Conservation (phyloP, 495 filamentous ascomycete genomes). For the Hypoxylon fuscum region DNA sequence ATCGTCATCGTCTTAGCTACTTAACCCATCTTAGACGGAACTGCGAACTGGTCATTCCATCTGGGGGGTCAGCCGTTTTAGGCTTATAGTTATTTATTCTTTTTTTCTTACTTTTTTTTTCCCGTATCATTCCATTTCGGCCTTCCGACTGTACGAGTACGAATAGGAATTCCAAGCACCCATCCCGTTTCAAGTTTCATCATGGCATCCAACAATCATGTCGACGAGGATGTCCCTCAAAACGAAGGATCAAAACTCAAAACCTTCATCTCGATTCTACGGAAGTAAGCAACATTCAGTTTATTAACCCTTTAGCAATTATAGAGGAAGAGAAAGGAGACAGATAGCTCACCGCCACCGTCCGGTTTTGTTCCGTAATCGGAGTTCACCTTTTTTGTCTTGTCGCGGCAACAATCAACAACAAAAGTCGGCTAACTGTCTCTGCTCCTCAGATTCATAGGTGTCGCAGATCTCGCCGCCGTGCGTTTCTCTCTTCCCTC, state of each 20-base stretch:
- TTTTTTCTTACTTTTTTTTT: slow-evolving; percentile 5
- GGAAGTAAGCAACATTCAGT: slow-evolving; percentile 67
- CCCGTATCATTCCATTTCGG: neutral
- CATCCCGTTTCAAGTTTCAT: slow-evolving; percentile 10
- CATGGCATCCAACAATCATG: slow-evolving; percentile 34
- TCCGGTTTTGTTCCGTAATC: slow-evolving; percentile 28
- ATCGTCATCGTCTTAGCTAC: slow-evolving; percentile 8
- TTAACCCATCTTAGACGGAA: slow-evolving; percentile 2
- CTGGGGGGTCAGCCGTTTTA: slow-evolving; percentile 24
- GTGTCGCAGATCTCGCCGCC: slow-evolving; percentile 92
- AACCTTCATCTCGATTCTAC: slow-evolving; percentile 82
- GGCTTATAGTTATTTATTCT: neutral
- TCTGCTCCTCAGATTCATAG: slow-evolving; percentile 75
- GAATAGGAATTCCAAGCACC: slow-evolving; percentile 8
- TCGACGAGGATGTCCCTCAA: slow-evolving; percentile 67
- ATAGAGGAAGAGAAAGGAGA: neutral
- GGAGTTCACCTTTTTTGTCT: too few species aligned
- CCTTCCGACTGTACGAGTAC: neutral
- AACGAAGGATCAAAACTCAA: slow-evolving; percentile 86
- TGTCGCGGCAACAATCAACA: neutral
- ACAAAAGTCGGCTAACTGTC: slow-evolving; percentile 6
- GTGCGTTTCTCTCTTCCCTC: slow-evolving; percentile 96
- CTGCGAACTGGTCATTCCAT: slow-evolving; percentile 27
- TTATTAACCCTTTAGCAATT: neutral
- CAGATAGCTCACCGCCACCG: slow-evolving; percentile 35